Conservation (phyloP, 140 eudicot species). For the Bidens hawaiensis region DNA sequence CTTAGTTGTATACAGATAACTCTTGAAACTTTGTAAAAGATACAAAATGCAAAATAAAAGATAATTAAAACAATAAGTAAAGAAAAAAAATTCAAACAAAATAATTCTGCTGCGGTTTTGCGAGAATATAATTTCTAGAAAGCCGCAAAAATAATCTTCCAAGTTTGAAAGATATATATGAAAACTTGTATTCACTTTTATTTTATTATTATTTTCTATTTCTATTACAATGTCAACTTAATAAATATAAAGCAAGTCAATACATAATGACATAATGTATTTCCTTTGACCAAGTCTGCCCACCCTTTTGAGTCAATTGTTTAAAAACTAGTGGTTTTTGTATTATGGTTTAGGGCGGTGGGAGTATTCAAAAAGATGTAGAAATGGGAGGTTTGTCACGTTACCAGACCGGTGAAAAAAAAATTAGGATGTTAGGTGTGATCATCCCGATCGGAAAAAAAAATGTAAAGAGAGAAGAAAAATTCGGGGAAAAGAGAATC, state of each 20-base stretch:
- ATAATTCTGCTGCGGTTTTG: neutral
- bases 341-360: too few relatives aligned
- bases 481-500: too few relatives aligned
- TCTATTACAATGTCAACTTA: neutral
- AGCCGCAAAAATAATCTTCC: constrained; percentile 1
- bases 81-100: neutral
- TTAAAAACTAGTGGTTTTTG: neutral
- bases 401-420: too few relatives aligned
- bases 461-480: too few relatives aligned
- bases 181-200: neutral
- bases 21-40: neutral
- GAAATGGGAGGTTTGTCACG: too few relatives aligned
- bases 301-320: neutral
- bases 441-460: too few relatives aligned
- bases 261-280: neutral
- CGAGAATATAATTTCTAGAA: neutral
- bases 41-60: neutral
- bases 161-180: neutral
- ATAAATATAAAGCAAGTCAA: neutral
- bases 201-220: neutral
- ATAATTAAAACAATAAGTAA: neutral
- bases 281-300: constrained; percentile 8
- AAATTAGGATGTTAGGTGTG: too few relatives aligned
- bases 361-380: too few relatives aligned
- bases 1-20: neutral